Percentiles rank a stretch among this genome's conserved stretches.
Evolutionary conservation across 1,284 basidiomycete genomes (phyloP).

Genomic region (Butyriboletus appendiculatus): DNA sequence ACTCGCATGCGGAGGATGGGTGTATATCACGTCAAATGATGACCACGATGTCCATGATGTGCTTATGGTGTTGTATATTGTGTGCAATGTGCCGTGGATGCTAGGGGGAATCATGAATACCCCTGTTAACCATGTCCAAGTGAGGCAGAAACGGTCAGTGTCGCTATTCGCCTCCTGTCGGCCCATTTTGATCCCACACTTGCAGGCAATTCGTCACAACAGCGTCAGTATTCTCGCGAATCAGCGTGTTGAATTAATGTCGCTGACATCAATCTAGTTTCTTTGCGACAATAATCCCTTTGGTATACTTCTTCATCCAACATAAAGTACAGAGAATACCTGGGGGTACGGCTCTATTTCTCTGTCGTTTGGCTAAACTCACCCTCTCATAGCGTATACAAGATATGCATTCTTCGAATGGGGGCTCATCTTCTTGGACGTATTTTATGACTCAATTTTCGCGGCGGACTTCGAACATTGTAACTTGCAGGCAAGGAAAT

Average conservation of each 20-base stretch:
- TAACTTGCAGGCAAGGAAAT: slow-evolving; percentile 48
- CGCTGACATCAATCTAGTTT: slow-evolving; percentile 49
- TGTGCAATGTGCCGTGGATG: slow-evolving; percentile 90
- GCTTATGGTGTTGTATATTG: slow-evolving; percentile 85
- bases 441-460: slow-evolving; percentile 74
- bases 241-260: background rate
- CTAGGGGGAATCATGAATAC: slow-evolving; percentile 64
- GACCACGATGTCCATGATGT: slow-evolving; percentile 85
- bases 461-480: slow-evolving; percentile 61
- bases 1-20: slow-evolving; percentile 89
- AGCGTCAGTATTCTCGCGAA: slow-evolving; percentile 39
- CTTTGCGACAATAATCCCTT: slow-evolving; percentile 67
- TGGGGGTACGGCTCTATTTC: slow-evolving; percentile 55
- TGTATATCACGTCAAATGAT: slow-evolving; percentile 85
- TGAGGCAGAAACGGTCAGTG: slow-evolving; percentile 55
- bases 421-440: slow-evolving; percentile 79
- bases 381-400: slow-evolving; percentile 66
- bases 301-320: slow-evolving; percentile 84
- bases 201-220: slow-evolving; percentile 54
- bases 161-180: background rate
- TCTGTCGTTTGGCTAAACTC: background rate
- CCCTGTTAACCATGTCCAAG: slow-evolving; percentile 38
- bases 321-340: slow-evolving; percentile 80
- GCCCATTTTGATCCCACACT: slow-evolving; percentile 3
- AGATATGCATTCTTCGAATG: slow-evolving; percentile 87